Evolutionary conservation across 2,329 filamentous ascomycete genomes (phyloP).

Genomic region (Verticillium nubilum): DNA sequence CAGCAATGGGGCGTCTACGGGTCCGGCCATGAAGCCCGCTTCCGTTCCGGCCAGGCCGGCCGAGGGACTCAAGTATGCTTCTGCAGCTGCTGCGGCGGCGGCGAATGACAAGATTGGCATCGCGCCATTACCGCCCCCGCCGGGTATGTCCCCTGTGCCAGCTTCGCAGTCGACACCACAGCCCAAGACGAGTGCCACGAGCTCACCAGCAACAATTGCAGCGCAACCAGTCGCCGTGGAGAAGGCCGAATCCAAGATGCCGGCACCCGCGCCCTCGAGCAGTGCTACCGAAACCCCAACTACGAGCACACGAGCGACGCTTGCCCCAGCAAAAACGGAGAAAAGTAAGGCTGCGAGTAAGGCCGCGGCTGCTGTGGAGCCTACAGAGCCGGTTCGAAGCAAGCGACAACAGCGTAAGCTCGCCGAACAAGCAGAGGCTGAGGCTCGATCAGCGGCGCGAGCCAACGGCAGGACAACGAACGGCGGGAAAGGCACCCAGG

Average conservation of each 20-base stretch:
- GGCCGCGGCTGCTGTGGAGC: slow-evolving; percentile 30
- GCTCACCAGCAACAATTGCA: slow-evolving; percentile 44
- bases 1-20: slow-evolving; percentile 50
- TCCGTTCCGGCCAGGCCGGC: slow-evolving; percentile 77
- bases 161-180: slow-evolving; percentile 44
- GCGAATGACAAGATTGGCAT: slow-evolving; percentile 91
- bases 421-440: not conserved
- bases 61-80: slow-evolving; percentile 93
- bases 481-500: slow-evolving; percentile 42
- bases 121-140: slow-evolving; percentile 85
- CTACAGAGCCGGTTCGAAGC: slow-evolving; percentile 40
- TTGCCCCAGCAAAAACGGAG: slow-evolving; percentile 23
- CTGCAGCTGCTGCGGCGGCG: slow-evolving; percentile 87
- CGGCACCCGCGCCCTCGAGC: slow-evolving; percentile 12
- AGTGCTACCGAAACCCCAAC: slow-evolving; percentile 15
- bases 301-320: slow-evolving; percentile 20
- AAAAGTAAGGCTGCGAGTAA: slow-evolving; percentile 40
- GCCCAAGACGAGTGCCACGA: slow-evolving; percentile 50
- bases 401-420: slow-evolving; percentile 11
- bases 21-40: slow-evolving; percentile 83
- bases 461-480: slow-evolving; percentile 50
- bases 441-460: slow-evolving; percentile 26
- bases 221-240: slow-evolving; percentile 39
- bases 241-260: slow-evolving; percentile 27
- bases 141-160: slow-evolving; percentile 46